Percentiles rank a stretch among this genome's conserved stretches.
Evolutionary conservation across 1,284 basidiomycete genomes (phyloP).

Genomic region (Gymnopus androsaceus): DNA sequence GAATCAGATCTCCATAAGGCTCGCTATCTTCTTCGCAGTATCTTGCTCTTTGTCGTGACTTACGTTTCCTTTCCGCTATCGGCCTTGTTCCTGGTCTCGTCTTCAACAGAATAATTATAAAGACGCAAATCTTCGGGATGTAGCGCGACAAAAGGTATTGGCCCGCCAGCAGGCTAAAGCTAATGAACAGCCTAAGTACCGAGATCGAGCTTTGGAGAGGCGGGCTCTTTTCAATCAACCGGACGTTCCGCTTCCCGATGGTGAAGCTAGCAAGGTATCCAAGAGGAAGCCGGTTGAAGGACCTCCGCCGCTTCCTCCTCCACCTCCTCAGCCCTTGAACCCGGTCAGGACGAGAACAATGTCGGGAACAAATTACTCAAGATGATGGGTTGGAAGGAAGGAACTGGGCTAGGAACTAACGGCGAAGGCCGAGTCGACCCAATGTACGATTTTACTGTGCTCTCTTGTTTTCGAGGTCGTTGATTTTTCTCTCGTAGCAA

Average conservation of each 20-base stretch:
- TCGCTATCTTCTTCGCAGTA: conserved; percentile 41
- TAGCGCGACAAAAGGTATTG: conserved; percentile 71
- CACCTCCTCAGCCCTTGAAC: conserved; percentile 62
- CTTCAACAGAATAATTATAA: conserved; percentile 75
- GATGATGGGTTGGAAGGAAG: conserved; percentile 95
- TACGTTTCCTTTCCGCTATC: conserved; percentile 16
- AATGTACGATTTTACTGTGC: conserved; percentile 51
- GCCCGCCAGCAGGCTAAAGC: conserved; percentile 38
- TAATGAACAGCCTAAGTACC: conserved; percentile 73
- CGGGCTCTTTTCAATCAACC: conserved; percentile 89
- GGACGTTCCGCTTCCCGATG: conserved; percentile 71
- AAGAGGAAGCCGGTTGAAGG: conserved; percentile 62
- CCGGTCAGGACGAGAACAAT: conserved; percentile 77
- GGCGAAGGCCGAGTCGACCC: conserved; percentile 87
- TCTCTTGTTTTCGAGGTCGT: conserved; percentile 15
- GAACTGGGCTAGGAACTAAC: conserved; percentile 79
- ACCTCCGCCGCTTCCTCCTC: conserved; percentile 62
- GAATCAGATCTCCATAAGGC: conserved; percentile 94
- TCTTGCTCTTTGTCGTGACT: conserved; percentile 25
- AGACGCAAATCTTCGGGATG: conserved; percentile 67
- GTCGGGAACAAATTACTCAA: conserved; percentile 89
- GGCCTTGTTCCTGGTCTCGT: not conserved
- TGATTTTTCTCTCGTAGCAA: conserved; percentile 42
- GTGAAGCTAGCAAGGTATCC: conserved; percentile 34
- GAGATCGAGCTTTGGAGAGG: conserved; percentile 89